Base-by-base conservation (phyloP, 306 rosid genomes). In the Cicer arietinum region DNA sequence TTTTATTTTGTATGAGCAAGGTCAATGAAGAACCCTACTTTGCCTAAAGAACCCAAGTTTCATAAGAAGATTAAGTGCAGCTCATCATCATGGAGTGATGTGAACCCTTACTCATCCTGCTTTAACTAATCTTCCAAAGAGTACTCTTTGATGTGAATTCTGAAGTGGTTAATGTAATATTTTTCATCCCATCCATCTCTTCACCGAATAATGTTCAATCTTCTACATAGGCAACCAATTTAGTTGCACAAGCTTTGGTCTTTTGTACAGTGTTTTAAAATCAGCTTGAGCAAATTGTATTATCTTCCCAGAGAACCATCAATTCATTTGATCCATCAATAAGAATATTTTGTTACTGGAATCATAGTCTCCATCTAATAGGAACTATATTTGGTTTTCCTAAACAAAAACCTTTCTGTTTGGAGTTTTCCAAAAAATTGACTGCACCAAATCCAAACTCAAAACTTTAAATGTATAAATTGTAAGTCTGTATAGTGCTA, bases 61-160 rank as follows among this genome's bases (percentile, higher is more conserved):
- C 90, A 94, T 25, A 94, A 94, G 85, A 94, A 92, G 93, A 84
- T 85, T 44, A 90, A 94, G 76, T 85, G 88, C 75, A 87, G 87
- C 85, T 7, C 82, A 65, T 75, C 93, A 22, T 92, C 95, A 44
- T 92, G 90, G 96, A 85, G 68, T 77, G 97, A 92, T 50, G 63
- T 86, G 56, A 81, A 54, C 22, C 45, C 47, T 12, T 67, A 30
- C 43, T 17, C 76, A 46, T 73, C 67, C 57, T 45, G 43, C 59
- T 74, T 75, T 39, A 67, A 78, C 57, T 82, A 82, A 83, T 74
- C 40, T 64, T 73, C 45, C 39, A 65, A 76, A 67, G 62, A 50
- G 62, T n/a, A 58, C 75, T 62, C 76, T 69, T 73, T 73, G 44
- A 70, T 48, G 61, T 77, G 68, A 74, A 47, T 35, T 73, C 57